Evolutionary conservation across 2,329 filamentous ascomycete genomes (phyloP), one percentile per base, ranked within the genome.

Genomic region (Penicillium corylophilum): DNA sequence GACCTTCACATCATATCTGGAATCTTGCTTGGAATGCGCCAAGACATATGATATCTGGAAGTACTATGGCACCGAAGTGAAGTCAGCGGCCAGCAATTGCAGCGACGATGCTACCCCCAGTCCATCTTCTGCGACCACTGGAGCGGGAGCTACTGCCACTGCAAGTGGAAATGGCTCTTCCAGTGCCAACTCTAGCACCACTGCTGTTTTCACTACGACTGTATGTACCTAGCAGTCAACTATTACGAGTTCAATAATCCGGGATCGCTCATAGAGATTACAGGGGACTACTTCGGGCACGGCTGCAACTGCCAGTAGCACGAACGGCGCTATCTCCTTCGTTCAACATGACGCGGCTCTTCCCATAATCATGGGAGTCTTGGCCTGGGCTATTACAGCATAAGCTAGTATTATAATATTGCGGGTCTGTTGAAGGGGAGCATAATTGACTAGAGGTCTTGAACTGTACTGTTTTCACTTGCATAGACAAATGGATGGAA

Each of bases 41-140:
- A 54, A 71, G 28, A 60, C 70, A 18, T 72, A 70, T 46, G 63
- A 77, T 26, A 75, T 79, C 57, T 79, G 76, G 76, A 58, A 69
- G 39, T 68, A 72, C 53, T 79, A 79, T 44, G 72, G 74, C 15
- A 50, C 57, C 16, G 64, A 68, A 9, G 70, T 79, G 18, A 54
- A 58, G 16, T 57, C 58, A 1, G 74, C 72, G 20, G 76, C 76
- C 12, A 54, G 67, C 15, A 48, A 51, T 13, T 67, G 59, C 23
- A 24, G 23, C 7, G 50, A 53, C 12, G 46, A 55, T 40, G 53
- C 48, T 3, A 56, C 53, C 10, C 50, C 55, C 15, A 55, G 46
- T 26, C 24, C 47, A 20, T 54, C 51, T 4, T 50, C 47, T 13
- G 36, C 47, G 24, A 41, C 42, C 20, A 29, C 48, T 13, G 29